phyloP scores from a whole-genome alignment of 2,329 filamentous ascomycete genomes.

The Monosporascus sp. region DNA sequence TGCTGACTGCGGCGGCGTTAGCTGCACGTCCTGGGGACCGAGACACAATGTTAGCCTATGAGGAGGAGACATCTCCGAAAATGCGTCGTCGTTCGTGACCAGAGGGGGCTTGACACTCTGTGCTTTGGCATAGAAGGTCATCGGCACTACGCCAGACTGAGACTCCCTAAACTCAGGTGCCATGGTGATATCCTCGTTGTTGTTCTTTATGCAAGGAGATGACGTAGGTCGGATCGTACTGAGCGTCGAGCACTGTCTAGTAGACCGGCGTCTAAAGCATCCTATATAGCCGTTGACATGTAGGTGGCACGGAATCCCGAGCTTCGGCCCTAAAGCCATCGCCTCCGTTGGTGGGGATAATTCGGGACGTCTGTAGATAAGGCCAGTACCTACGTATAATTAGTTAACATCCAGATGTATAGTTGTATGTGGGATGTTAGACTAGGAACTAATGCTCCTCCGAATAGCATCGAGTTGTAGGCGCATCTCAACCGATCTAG shows the following conservation, averaged over 20 bases:
- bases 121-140: conserved; percentile 47
- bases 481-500: neutral
- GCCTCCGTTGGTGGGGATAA: neutral
- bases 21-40: neutral
- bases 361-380: neutral
- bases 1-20: conserved; percentile 37
- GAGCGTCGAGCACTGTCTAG: neutral
- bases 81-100: conserved; percentile 64
- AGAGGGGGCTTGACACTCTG: conserved; percentile 60
- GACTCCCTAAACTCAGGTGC: neutral
- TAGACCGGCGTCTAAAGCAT: neutral
- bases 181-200: too few species aligned
- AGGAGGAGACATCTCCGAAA: conserved; percentile 51
- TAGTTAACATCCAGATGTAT: too few species aligned
- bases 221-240: neutral
- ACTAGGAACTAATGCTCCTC: neutral
- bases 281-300: neutral
- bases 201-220: too few species aligned
- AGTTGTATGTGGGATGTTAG: neutral
- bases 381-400: neutral
- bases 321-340: neutral
- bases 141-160: conserved; percentile 7
- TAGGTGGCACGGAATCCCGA: neutral
- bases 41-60: conserved; percentile 27
- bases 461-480: neutral